Evolutionary conservation across 805 yeast species (phyloP).

Genomic region (Lipomyces starkeyi): DNA sequence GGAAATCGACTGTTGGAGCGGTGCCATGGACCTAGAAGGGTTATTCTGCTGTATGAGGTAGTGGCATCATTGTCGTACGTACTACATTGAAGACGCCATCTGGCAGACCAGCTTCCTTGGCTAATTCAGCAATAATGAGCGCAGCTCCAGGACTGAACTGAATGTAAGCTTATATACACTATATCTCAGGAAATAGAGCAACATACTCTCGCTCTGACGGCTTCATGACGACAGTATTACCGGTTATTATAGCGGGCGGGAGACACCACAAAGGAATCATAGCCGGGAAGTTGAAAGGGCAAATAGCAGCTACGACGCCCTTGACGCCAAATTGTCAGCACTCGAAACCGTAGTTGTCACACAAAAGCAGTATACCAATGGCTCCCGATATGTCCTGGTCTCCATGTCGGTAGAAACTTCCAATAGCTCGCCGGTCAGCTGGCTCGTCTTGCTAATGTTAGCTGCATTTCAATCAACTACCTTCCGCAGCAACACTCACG

Average conservation of each 20-base stretch:
- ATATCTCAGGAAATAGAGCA: background rate
- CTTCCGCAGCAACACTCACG: constrained; percentile 46
- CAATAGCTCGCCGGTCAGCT: constrained; percentile 64
- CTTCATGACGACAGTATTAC: constrained; percentile 74
- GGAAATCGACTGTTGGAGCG: constrained; percentile 71
- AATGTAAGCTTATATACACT: background rate
- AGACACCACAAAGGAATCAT: constrained; percentile 78
- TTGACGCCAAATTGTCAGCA: background rate
- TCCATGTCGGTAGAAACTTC: constrained; percentile 79
- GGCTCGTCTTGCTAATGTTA: constrained; percentile 46
- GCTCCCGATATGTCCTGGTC: constrained; percentile 72
- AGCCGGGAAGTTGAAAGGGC: constrained; percentile 85
- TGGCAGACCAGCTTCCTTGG: constrained; percentile 75
- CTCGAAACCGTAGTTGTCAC: background rate
- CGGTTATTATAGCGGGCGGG: constrained; percentile 68
- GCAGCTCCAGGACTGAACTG: constrained; percentile 68
- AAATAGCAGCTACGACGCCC: constrained; percentile 78
- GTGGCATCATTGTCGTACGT: background rate
- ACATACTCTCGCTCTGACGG: constrained; percentile 65
- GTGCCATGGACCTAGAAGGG: constrained; percentile 61
- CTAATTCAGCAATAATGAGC: constrained; percentile 72
- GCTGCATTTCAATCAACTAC: background rate
- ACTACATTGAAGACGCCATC: constrained; percentile 60
- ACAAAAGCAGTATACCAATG: constrained; percentile 20
- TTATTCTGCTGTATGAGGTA: constrained; percentile 38